Conservation (phyloP, 805 yeast species). For the Wickerhamomyces pijperi region DNA sequence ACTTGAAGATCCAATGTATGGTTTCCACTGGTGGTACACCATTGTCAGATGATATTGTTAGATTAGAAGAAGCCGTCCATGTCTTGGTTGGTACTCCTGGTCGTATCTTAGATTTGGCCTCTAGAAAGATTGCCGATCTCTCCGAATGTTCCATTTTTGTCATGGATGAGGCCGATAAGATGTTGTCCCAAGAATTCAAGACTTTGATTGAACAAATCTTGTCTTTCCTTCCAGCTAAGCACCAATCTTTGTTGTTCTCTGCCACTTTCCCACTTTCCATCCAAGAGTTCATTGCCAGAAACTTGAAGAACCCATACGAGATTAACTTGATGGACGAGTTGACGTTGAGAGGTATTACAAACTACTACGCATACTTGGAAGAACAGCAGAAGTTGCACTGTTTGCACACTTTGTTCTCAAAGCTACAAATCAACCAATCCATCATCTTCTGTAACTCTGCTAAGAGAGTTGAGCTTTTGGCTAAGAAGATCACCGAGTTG, state of each 20-base stretch:
- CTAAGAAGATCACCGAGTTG: constrained; percentile 90
- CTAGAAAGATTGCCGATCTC: constrained; percentile 78
- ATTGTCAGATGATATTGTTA: constrained; percentile 84
- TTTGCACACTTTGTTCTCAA: constrained; percentile 86
- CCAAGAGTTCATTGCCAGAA: constrained; percentile 83
- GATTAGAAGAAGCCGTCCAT: constrained; percentile 89
- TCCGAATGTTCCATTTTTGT: constrained; percentile 79
- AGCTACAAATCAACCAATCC: constrained; percentile 90
- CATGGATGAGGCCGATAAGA: constrained; percentile 98
- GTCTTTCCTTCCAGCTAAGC: constrained; percentile 63
- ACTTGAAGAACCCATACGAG: constrained; percentile 85
- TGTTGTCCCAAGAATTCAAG: constrained; percentile 84
- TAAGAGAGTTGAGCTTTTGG: constrained; percentile 87
- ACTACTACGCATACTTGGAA: constrained; percentile 96
- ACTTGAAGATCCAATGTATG: constrained; percentile 87
- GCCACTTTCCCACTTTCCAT: constrained; percentile 97
- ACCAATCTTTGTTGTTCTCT: constrained; percentile 80
- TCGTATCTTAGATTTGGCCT: constrained; percentile 87
- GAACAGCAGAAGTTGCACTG: constrained; percentile 94
- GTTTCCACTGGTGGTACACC: constrained; percentile 98
- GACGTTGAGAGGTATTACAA: constrained; percentile 92
- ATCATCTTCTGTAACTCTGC: constrained; percentile 97
- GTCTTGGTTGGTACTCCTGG: constrained; percentile 97
- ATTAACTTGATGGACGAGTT: constrained; percentile 96
- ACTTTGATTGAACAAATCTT: constrained; percentile 80